Conservation (phyloP, 164 flowering plant species). For the Tetrastigma voinierianum region DNA sequence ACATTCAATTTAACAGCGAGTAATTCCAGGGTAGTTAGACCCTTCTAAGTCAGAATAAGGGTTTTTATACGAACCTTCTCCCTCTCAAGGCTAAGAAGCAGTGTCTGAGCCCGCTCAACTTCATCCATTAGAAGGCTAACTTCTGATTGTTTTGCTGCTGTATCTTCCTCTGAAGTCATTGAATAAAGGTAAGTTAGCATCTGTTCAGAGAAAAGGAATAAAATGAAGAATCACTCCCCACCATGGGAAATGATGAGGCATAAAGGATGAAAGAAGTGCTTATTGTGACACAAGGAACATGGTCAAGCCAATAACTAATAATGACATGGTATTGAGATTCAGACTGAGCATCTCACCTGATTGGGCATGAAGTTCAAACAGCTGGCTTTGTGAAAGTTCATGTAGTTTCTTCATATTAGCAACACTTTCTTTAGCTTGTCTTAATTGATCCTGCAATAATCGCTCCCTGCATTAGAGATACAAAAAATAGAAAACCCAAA, state of each 20-base stretch:
- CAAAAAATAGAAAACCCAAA: not conserved
- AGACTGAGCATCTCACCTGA: slow-evolving; percentile 55
- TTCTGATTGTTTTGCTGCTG: slow-evolving; percentile 94
- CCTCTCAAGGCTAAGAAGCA: slow-evolving; percentile 88
- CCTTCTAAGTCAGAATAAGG: not conserved
- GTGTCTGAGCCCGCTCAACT: slow-evolving; percentile 93
- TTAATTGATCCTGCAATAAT: slow-evolving; percentile 83
- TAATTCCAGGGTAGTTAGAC: not conserved
- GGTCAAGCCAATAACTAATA: not conserved
- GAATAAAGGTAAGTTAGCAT: not conserved
- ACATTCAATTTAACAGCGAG: not conserved
- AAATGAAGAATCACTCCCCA: not conserved
- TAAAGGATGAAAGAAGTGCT: not conserved
- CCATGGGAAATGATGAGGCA: too few relatives aligned
- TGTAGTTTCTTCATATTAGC: slow-evolving; percentile 89
- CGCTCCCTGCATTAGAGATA: slow-evolving; percentile 56
- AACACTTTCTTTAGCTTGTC: slow-evolving; percentile 93
- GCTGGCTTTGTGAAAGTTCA: slow-evolving; percentile 94
- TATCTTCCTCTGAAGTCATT: slow-evolving; percentile 75
- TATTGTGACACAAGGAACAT: not conserved
- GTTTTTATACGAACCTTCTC: slow-evolving; percentile 65
- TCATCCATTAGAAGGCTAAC: slow-evolving; percentile 94
- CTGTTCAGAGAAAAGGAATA: not conserved
- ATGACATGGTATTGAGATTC: not conserved
- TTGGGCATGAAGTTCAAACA: slow-evolving; percentile 93